A percentile compares a stretch with the other conserved stretches of the same genome.
These are phyloP conservation scores for Cucurbitaria berberidis DNA, from an alignment of 2,329 filamentous ascomycete species.

Conservation along the genomic window DNA sequence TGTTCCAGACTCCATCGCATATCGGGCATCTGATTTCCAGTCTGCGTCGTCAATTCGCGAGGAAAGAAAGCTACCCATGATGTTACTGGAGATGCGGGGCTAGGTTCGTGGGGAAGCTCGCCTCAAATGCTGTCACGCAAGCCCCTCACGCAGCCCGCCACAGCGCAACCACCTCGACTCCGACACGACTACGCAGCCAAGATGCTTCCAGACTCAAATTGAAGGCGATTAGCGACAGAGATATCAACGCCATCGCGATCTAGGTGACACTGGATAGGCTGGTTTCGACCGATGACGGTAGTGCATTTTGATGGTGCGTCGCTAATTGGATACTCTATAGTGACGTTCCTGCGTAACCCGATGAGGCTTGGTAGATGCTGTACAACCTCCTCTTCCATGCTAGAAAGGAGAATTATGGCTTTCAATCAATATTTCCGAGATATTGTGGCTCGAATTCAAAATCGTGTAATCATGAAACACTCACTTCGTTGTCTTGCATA, in stretches of 20 bases:
- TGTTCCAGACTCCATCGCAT: slow-evolving; percentile 28
- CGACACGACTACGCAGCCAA: slow-evolving; percentile 1
- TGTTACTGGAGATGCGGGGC: not conserved
- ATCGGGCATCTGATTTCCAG: slow-evolving; percentile 24
- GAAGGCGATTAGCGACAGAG: not conserved
- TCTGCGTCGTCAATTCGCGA: slow-evolving; percentile 4
- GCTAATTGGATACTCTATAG: not conserved
- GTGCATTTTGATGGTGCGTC: not conserved
- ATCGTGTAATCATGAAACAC: too few relatives aligned
- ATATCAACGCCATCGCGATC: not conserved
- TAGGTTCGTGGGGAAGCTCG: not conserved
- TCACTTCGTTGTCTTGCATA: too few relatives aligned
- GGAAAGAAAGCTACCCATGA: slow-evolving; percentile 13
- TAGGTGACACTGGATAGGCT: slow-evolving; percentile 3
- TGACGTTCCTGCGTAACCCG: not conserved
- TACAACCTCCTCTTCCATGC: not conserved
- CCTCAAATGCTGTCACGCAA: not conserved
- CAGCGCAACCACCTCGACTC: not conserved
- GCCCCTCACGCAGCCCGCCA: not conserved
- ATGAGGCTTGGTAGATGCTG: not conserved
- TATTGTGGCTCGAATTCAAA: too few relatives aligned
- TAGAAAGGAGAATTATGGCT: too few relatives aligned
- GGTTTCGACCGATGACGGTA: slow-evolving; percentile 14
- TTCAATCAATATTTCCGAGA: too few relatives aligned
- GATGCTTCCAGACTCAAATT: not conserved